These are phyloP conservation scores for Butyriboletus loyo DNA, from an alignment of 768 basidiomycete genomes.

Conservation along the genomic window DNA sequence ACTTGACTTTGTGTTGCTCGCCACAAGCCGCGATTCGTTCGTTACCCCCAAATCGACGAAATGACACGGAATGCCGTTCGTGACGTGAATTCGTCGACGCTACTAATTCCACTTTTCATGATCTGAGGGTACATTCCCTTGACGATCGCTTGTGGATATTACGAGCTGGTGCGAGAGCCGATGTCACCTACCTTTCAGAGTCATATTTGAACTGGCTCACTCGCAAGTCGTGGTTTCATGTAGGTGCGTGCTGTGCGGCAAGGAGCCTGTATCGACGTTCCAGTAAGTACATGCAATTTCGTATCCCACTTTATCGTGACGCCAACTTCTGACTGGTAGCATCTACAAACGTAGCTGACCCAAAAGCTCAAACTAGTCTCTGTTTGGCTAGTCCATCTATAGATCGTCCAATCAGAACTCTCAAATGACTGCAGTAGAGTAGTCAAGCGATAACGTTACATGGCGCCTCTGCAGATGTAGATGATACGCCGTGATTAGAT, in stretches of 20 bases:
- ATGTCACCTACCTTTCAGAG: neutral
- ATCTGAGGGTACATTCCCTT: neutral
- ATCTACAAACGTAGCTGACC: too few species aligned
- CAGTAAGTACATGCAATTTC: neutral
- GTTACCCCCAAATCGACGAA: neutral
- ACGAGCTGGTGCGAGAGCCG: neutral
- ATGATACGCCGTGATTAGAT: neutral
- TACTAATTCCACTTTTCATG: neutral
- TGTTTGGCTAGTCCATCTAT: too few species aligned
- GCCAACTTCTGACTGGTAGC: too few species aligned
- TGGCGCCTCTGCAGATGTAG: too few species aligned
- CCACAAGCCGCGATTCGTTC: too few species aligned
- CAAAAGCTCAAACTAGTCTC: too few species aligned
- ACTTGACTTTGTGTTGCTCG: too few species aligned
- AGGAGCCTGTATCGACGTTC: neutral
- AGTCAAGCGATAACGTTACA: too few species aligned
- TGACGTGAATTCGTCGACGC: neutral
- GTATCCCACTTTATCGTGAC: too few species aligned
- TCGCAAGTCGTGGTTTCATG: neutral
- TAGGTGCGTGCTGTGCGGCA: neutral
- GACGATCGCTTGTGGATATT: neutral
- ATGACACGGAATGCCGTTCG: neutral
- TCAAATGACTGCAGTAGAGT: too few species aligned
- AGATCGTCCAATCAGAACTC: too few species aligned
- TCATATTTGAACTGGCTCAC: neutral